phyloP scores from a whole-genome alignment of 805 yeast genomes.

The Candida vartiovaarae region DNA sequence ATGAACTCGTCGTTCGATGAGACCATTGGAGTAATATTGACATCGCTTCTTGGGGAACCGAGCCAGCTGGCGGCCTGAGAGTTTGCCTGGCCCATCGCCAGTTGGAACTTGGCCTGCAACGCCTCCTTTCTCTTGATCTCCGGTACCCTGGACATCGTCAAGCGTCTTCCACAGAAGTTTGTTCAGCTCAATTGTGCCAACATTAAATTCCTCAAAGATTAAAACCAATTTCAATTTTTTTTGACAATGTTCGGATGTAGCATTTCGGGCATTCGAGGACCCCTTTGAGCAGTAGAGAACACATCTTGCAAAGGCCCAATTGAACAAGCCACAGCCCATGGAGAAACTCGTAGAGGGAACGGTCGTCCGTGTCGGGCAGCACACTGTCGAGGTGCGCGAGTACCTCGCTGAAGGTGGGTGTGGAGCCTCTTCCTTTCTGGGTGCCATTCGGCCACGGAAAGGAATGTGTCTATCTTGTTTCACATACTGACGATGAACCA shows the following conservation, averaged over 20 bases:
- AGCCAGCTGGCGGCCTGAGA: conserved; percentile 19
- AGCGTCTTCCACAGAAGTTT: no score
- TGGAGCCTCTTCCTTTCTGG: neutral
- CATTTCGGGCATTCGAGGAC: no score
- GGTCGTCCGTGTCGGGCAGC: conserved; percentile 53
- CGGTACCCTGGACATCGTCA: conserved; percentile 18
- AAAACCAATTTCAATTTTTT: no score
- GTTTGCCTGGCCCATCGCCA: conserved; percentile 14
- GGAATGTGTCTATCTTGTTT: neutral
- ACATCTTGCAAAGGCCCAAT: neutral
- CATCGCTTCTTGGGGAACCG: neutral
- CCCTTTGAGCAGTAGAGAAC: no score
- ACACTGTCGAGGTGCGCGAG: conserved; percentile 43
- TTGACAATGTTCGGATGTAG: no score
- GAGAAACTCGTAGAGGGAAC: conserved; percentile 40
- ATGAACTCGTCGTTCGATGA: conserved; percentile 18
- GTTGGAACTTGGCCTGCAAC: conserved; percentile 19
- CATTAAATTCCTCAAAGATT: no score
- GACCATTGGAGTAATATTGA: neutral
- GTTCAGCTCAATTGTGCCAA: no score
- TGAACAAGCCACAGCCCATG: conserved; percentile 5
- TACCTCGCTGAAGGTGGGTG: conserved; percentile 56
- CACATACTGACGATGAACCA: conserved; percentile 3
- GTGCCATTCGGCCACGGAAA: neutral
- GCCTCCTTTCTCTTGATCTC: conserved; percentile 23